phyloP scores from a whole-genome alignment of 2,329 filamentous ascomycete species.

The Aspergillus pseudotamarii region DNA sequence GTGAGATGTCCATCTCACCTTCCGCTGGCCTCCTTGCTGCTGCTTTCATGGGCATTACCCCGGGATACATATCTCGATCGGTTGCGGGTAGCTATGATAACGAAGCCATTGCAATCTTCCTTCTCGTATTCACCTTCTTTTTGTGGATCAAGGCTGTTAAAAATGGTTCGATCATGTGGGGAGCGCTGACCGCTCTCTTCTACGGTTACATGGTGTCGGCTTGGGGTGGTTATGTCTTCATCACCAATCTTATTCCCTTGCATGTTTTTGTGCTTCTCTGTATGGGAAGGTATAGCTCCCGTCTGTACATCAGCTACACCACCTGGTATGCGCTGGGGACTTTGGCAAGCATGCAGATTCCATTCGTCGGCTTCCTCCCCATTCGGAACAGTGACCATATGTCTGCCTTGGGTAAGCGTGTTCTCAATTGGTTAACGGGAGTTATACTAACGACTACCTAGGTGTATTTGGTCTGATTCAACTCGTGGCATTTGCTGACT shows the following conservation, averaged over 20 bases:
- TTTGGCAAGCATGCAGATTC: conserved; percentile 97
- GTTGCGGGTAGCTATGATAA: conserved; percentile 99
- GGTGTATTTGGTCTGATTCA: conserved; percentile 96
- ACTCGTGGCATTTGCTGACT: conserved; percentile 89
- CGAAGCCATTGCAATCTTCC: conserved; percentile 98
- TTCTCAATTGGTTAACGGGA: background rate
- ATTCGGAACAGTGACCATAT: conserved; percentile 98
- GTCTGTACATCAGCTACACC: conserved; percentile 94
- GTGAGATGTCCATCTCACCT: conserved; percentile 93
- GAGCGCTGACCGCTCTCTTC: conserved; percentile 88
- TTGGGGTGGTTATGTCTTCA: conserved; percentile 99
- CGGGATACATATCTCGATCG: conserved; percentile 96
- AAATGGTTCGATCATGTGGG: conserved; percentile 95
- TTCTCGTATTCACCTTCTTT: conserved; percentile 97
- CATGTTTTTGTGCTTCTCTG: conserved; percentile 92
- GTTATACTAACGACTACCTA: conserved; percentile 41
- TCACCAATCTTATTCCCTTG: conserved; percentile 92
- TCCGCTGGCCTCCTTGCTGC: conserved; percentile 94
- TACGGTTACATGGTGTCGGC: conserved; percentile 99
- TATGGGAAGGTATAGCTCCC: conserved; percentile 94
- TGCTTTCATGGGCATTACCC: conserved; percentile 94
- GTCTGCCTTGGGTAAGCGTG: conserved; percentile 78
- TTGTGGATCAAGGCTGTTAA: conserved; percentile 99
- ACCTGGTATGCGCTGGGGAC: conserved; percentile 98
- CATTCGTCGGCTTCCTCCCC: conserved; percentile 95